Evolutionary conservation across 2,329 filamentous ascomycete species (phyloP).

Genomic region (Ophiostoma piceae): DNA sequence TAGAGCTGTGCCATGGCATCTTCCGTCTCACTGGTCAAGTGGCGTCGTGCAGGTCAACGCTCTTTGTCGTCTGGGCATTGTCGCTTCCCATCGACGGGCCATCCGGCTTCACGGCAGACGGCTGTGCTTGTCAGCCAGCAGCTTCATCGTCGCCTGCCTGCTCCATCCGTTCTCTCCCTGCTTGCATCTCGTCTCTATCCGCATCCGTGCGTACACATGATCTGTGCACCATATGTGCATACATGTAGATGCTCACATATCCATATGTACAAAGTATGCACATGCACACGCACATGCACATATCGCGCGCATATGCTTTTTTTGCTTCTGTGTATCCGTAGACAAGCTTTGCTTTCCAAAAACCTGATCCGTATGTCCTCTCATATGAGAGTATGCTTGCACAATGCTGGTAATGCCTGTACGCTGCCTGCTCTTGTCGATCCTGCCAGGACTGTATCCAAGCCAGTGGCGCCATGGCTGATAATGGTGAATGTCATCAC

Average conservation of each 20-base stretch:
- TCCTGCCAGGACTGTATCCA: background rate
- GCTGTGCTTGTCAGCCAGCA: background rate
- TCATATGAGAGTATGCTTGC: background rate
- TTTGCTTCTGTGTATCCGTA: background rate
- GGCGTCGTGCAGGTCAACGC: background rate
- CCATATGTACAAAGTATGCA: background rate
- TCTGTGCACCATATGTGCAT: background rate
- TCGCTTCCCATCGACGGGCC: background rate
- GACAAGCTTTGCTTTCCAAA: background rate
- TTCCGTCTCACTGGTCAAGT: background rate
- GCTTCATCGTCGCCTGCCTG: background rate
- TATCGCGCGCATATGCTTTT: background rate
- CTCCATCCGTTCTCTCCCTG: background rate
- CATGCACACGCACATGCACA: background rate
- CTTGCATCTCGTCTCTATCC: background rate
- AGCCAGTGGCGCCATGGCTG: background rate
- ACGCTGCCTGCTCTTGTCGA: background rate
- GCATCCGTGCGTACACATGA: background rate
- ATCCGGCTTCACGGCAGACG: background rate
- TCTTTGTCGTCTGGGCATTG: background rate
- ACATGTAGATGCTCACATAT: background rate
- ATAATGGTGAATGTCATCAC: background rate
- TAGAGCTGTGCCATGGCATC: background rate
- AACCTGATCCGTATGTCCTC: background rate
- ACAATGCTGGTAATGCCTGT: background rate